Evolutionary conservation across 2,329 filamentous ascomycete species (phyloP), one percentile per base, ranked within the genome.

Genomic region (Fusarium fujikuroi): DNA sequence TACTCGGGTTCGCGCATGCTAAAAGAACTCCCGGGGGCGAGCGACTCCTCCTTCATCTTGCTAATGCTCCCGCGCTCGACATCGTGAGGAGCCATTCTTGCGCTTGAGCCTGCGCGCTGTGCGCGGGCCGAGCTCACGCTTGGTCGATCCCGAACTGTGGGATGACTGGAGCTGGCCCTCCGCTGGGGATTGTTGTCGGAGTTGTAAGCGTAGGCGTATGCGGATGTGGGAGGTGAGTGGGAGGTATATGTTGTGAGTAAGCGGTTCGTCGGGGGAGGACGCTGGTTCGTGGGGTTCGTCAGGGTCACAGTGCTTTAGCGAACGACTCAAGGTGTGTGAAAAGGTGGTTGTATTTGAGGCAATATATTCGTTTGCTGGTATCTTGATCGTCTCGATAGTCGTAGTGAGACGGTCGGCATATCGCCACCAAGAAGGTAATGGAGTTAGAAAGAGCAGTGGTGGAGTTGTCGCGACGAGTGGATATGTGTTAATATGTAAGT

Each of bases 31-130:
- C 86, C 86, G 43, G 83, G 84, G 25, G 83, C 84, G 60, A 87
- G 79, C 21, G 85, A 86, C 74, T 91, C 90, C 70, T 91, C 89
- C 75, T 88, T 89, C 72, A 89, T 82, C 71, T 87, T 87, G 60
- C 66, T 69, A 78, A 89, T 86, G 50, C 87, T 87, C 76, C 88
- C 89, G 78, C 92, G 84, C 78, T 89, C 87, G 75, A 89, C 83
- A 76, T 85, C 83, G 64, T 80, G 78, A 46, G 79, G 79, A 47
- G 84, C 83, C 83, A 83, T 85, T 70, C 56, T 78, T 57, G 64
- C 15, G 32, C 40, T 50, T 66, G 52, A 50, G 39, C 64, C 65
- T 67, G 83, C 83, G 79, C 79, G 83, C 53, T 69, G 66, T 21
- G 40, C 63, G 36, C 62, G 72, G 61, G 73, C 70, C 65, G 72